Conservation (phyloP, 345 rosid genomes). For the Corchorus olitorius region DNA sequence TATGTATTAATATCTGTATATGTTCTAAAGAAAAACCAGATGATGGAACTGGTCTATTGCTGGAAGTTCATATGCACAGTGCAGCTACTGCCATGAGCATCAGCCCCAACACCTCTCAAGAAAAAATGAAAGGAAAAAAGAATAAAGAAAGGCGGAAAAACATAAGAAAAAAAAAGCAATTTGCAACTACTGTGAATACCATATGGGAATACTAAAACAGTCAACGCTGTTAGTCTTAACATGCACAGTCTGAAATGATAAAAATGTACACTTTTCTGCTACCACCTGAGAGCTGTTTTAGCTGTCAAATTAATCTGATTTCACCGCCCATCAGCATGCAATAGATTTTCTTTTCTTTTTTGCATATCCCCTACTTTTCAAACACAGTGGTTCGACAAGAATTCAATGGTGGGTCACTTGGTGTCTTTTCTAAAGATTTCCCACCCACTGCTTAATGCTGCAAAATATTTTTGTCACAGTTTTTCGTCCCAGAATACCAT, state of each 20-base stretch:
- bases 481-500: not conserved
- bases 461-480: not conserved
- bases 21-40: not conserved
- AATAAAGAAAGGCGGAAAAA: not conserved
- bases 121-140: not conserved
- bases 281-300: not conserved
- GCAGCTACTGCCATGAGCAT: not conserved
- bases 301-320: slow-evolving; percentile 18
- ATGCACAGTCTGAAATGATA: slow-evolving; percentile 16
- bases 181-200: not conserved
- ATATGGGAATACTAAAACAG: not conserved
- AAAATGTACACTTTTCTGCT: slow-evolving; percentile 23
- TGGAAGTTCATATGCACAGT: not conserved
- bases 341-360: not conserved
- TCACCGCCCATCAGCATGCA: not conserved
- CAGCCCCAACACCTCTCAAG: not conserved
- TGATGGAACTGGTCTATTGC: not conserved
- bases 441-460: not conserved
- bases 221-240: slow-evolving; percentile 21
- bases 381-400: slow-evolving; percentile 32
- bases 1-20: no score
- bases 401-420: slow-evolving; percentile 48
- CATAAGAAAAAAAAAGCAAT: not conserved
- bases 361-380: not conserved
- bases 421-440: slow-evolving; percentile 28